Evolutionary conservation across 768 basidiomycete species (phyloP).

Genomic region (Leccinum rimulosum): DNA sequence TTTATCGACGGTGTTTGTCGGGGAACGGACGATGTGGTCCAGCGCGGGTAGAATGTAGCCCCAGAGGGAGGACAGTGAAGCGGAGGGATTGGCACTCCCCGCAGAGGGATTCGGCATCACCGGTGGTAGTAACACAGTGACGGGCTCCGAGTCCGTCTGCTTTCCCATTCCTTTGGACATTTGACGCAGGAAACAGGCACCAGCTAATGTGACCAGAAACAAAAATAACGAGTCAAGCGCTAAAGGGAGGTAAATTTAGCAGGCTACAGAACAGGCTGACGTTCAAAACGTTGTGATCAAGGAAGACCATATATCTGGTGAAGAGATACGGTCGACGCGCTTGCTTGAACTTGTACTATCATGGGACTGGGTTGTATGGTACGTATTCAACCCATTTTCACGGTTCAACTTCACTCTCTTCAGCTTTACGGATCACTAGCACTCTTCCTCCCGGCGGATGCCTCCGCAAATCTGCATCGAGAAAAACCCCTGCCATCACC

Average conservation of each 20-base stretch:
- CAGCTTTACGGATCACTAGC: too few species aligned
- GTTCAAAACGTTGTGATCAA: background rate
- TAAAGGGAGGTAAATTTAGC: constrained; percentile 3
- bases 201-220: background rate
- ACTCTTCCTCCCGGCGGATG: too few species aligned
- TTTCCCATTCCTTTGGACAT: constrained; percentile 34
- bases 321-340: too few species aligned
- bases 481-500: too few species aligned
- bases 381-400: too few species aligned
- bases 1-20: constrained; percentile 56
- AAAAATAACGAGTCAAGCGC: constrained; percentile 5
- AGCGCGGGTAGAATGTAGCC: constrained; percentile 72
- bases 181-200: constrained; percentile 5
- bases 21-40: constrained; percentile 73
- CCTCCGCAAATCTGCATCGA: too few species aligned
- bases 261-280: background rate
- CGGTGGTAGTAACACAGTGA: constrained; percentile 28
- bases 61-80: constrained; percentile 71
- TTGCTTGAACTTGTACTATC: too few species aligned
- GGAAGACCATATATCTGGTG: constrained; percentile 2
- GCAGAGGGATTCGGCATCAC: constrained; percentile 50
- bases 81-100: constrained; percentile 71
- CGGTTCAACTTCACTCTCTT: too few species aligned
- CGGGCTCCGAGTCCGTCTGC: constrained; percentile 15
- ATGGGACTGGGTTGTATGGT: too few species aligned